Base-by-base conservation (phyloP, 352 stramenopile species). In the Bremia lactucae region DNA sequence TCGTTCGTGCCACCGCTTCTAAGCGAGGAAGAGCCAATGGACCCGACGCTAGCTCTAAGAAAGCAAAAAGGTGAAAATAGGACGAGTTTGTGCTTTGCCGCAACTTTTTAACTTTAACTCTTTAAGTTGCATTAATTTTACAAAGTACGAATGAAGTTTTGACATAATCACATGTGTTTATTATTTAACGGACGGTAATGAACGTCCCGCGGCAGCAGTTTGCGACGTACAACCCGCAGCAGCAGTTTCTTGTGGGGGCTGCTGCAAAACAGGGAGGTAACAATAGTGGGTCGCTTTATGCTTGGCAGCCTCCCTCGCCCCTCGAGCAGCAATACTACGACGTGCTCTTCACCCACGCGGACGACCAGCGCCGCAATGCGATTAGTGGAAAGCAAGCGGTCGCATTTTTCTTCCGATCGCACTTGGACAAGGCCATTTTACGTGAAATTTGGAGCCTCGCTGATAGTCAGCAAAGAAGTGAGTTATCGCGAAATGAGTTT, bases 321-420 rank as follows among this genome's bases (percentile, higher is more conserved):
- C 55, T 62, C 14, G 84, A 95, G 43, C 73, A 74, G 29, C 67
- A 86, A 33, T 96, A 96, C 59, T 97, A 90, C 65, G 73, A 95
- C 58, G 51, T 66, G 45, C 65, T 98, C 19, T 98, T 98, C 54
- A 34, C 61, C 6, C 43, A 70, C n/a, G 89, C 89, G n/a, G 93
- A 97, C 54, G 72, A 84, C 9, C 66, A 92, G 49, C 57, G 70
- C 11, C 65, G 65, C 29, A 82, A 91, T 21, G 66, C 73, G 9
- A 94, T 98, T 50, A 77, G 74, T 9, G 93, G 93, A 5, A 72
- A 65, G 3, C 73, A 87, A 21, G 93, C 93, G 3, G 93, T 98
- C 7, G 65, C 76, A 43, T 97, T 98, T 60, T 96, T 98, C 53
- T 85, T 80, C 19, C 71, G 79, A 0, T 97, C 89, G 13, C 89